Conservation (phyloP, 2,329 filamentous ascomycete genomes). For the Camptophora hylomeconis region DNA sequence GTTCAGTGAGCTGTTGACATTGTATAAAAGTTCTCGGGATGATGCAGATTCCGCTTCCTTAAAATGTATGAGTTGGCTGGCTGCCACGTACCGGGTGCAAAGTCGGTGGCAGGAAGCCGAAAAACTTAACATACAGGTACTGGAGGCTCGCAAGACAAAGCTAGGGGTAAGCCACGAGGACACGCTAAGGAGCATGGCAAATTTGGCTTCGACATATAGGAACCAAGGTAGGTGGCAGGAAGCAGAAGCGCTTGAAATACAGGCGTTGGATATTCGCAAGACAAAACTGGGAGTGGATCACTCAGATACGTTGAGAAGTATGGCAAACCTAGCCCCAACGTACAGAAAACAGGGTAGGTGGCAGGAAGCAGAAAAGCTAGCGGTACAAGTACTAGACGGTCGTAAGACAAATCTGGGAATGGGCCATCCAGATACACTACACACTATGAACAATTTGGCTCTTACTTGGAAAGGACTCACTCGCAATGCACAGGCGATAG, state of each 20-base stretch:
- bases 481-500: constrained; percentile 11
- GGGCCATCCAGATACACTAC: constrained; percentile 17
- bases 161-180: constrained; percentile 9
- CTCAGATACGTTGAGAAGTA: constrained; percentile 6
- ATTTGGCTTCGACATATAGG: constrained; percentile 12
- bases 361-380: constrained; percentile 14
- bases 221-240: constrained; percentile 9
- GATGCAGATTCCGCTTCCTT: constrained; percentile 79
- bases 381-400: constrained; percentile 8
- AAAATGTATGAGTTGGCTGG: constrained; percentile 33
- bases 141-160: constrained; percentile 5
- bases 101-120: constrained; percentile 6
- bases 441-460: constrained; percentile 12
- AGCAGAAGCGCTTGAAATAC: constrained; percentile 5
- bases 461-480: constrained; percentile 11
- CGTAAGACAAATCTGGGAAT: constrained; percentile 11
- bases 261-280: constrained; percentile 6
- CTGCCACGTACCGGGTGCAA: too few relatives aligned
- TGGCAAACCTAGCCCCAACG: constrained; percentile 7
- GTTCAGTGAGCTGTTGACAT: background rate
- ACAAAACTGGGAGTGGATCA: constrained; percentile 6
- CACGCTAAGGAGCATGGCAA: constrained; percentile 13
- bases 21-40: constrained; percentile 29
- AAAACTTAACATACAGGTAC: constrained; percentile 7
- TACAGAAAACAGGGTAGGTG: constrained; percentile 7